Base-by-base conservation (phyloP, 1,284 basidiomycete genomes). In the Cutaneotrichosporon dermatis region DNA sequence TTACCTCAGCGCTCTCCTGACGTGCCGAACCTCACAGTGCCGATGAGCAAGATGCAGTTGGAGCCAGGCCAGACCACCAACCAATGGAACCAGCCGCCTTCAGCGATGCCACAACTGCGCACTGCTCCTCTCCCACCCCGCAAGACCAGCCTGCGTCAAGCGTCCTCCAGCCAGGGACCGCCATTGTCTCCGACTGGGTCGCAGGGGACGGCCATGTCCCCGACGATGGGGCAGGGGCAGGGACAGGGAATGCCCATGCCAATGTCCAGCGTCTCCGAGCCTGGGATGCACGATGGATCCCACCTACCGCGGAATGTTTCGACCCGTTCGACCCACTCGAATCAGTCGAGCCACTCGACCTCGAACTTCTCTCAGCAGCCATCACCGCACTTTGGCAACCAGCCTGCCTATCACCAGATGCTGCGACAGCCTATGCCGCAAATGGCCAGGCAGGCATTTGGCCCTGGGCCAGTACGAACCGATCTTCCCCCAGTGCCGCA, bases 1-100 rank as follows among this genome's bases (percentile, higher is more conserved):
- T 66, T 69, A 59, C 65, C 67, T 12, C n/a, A 15, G 36, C 53
- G 37, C n/a, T 39, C 53, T 15, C 36, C 53, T 6, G 42, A 57
- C 35, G 9, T 41, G 10, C 12, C 43, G 5, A 46, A 11, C 4
- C 55, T 72, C 34, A 58, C 62, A n/a, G 65, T 66, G 7, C 68
- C 67, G 34, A 70, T 75, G 70, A 63, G 62, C 55, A 68, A 68
- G 25, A 61, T 75, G 37, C 66, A 66, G 9, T 57, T 75, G 0
- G 64, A 72, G 51, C 69, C 69, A 6, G 71, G 69, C 12, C 68
- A 75, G 55, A 65, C 69, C 12, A 54, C 69, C 25, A 25, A 25
- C 4, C 48, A 64, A 12, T 73, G 71, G 71, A 66, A 67, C 5
- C 51, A 44, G 16, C 67, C 67, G 6, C 55, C 41, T 34, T 49